Evolutionary conservation across 805 yeast species (phyloP), one percentile per base, ranked within the genome.

Genomic region (Lachancea quebecensis): DNA sequence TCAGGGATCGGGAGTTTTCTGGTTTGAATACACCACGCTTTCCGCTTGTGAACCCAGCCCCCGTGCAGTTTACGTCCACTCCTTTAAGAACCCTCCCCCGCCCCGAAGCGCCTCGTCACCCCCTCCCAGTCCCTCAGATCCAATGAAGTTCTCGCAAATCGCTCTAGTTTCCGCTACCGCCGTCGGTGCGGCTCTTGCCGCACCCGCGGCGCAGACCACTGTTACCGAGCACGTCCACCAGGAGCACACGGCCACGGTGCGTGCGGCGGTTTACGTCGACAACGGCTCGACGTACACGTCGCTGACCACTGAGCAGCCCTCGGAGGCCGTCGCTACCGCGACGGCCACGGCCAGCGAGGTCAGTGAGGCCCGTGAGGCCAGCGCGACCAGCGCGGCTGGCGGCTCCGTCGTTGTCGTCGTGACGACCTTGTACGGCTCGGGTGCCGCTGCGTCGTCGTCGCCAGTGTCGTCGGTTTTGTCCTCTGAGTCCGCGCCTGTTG

Each of bases 151-250:
- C 15, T 48, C 62, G 36, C 50, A 49, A 16, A 34, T 53, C 28
- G 42, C 58, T n/a, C 44, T 50, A 25, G 25, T 57, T 31, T 43
- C 59, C 12, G 51, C 54, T 31, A 44, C 58, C 10, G 52, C 56
- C 35, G 57, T 50, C 25, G 45, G 50, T n/a, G 53, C 60, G 33
- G 57, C 53, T 31, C 54, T 40, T 8, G 47, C 44, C 27, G 44
- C 40, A 4, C 44, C 63, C 34, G 44, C 44, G 8, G 62, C 60
- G 18, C 57, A 41, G 10, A 60, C 59, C 38, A 60, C 64, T 35
- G 57, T 59, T 48, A 60, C 65, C 2, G 50, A 61, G 43, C 62
- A 57, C 41, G 60, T 51, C 17, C 62, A 59, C 38, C 40, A 51
- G 17, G 47, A 50, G 14, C 57, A 52, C 27, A 55, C 58, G 7